Evolutionary conservation across 75 land plant species (phyloP), one percentile per base, ranked within the genome.

Genomic region (Picea glauca): DNA sequence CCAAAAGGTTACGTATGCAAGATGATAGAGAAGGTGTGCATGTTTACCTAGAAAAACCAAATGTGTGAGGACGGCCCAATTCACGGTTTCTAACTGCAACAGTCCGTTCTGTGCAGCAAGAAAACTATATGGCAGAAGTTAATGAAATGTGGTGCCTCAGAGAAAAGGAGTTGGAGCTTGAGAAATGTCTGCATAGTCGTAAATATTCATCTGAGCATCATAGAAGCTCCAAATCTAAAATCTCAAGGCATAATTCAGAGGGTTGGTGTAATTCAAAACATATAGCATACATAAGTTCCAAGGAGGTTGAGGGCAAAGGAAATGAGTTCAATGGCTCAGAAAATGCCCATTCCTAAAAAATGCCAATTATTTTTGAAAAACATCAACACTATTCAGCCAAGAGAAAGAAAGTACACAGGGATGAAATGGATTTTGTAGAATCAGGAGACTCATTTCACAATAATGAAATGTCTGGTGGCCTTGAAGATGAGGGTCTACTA

Each of bases 121-220:
- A 93, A 38, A 96, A 96, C 81, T 84, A 91, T 67, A 84, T 87
- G 64, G 95, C 86, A 50, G 99, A 94, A 81, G 91, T 94, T 58
- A 93, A 89, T 81, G 95, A 94, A 80, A 92, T 96, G 99, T 96
- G 99, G 99, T 85, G 87, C 50, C 84, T 81, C 32, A 80, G 99
- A 12, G 78, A 88, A 62, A 90, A 88, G 57, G 98, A 96, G 87
- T 68, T 84, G 43, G 95, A 96, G 57, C 79, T 92, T 72, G 91
- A 94, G 77, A 56, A 76, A 26, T 32, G 3, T 23, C 57, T 57
- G 35, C 35, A 30, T 58, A 62, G 23, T 18, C 63, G 8, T 20
- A 62, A 62, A 62, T 18, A 62, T 18, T 26, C 32, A 57, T 15
- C 13, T 58, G 23, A 30, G 58, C 56, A 75, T 58, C 60, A 58